Conservation (phyloP, 768 basidiomycete genomes). For the Tylopilus subfusipes region DNA sequence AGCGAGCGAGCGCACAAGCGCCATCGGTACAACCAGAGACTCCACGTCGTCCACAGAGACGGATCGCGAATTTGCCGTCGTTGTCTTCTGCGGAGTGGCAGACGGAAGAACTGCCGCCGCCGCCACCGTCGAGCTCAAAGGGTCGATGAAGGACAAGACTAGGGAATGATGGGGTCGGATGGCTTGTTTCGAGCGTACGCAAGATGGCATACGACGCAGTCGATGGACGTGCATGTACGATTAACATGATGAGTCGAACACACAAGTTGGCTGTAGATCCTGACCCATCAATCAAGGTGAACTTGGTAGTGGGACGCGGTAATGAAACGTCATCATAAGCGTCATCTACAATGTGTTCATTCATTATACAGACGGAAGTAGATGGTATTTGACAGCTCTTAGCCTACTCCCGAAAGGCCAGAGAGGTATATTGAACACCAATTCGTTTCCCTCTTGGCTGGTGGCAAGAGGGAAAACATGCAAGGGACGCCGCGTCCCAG, state of each 20-base stretch:
- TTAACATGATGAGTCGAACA: no score
- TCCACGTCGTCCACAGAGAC: slow-evolving; percentile 21
- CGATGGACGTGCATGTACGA: not conserved
- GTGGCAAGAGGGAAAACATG: no score
- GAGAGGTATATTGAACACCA: no score
- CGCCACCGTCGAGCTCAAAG: slow-evolving; percentile 32
- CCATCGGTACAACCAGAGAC: slow-evolving; percentile 2
- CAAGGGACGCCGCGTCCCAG: no score
- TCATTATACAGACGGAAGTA: not conserved
- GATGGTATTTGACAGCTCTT: no score
- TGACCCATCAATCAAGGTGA: not conserved
- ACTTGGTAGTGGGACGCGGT: no score
- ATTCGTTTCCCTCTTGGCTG: no score
- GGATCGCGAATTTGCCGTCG: slow-evolving; percentile 41
- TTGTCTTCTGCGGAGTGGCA: slow-evolving; percentile 52
- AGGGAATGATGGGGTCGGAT: no score
- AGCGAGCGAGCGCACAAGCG: not conserved
- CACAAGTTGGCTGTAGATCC: not conserved
- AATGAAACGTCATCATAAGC: no score
- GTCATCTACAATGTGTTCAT: not conserved
- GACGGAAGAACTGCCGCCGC: slow-evolving; percentile 47
- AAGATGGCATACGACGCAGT: not conserved
- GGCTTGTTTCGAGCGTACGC: not conserved
- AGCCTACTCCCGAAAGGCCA: no score
- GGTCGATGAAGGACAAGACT: not conserved